These are phyloP conservation scores for Citrus cavaleriei DNA, from an alignment of 345 rosid genomes.

Conservation along the genomic window DNA sequence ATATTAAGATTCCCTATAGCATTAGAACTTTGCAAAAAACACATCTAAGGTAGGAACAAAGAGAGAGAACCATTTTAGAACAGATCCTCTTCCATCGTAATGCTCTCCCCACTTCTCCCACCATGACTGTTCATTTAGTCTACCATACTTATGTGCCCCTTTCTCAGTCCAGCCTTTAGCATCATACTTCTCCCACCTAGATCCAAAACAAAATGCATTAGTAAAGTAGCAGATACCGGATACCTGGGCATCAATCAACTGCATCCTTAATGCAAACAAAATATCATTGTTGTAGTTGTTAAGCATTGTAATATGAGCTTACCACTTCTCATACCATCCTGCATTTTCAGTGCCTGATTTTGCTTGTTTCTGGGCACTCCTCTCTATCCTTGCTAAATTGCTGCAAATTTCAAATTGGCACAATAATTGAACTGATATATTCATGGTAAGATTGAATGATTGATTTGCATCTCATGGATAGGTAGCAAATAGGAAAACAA, in stretches of 20 bases:
- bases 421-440: background rate
- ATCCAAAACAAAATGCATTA: conserved; percentile 12
- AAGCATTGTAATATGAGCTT: conserved; percentile 24
- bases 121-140: conserved; percentile 97
- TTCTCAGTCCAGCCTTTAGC: conserved; percentile 99
- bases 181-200: conserved; percentile 99
- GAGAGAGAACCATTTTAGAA: conserved; percentile 78
- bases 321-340: conserved; percentile 99
- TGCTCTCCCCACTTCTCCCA: conserved; percentile 99
- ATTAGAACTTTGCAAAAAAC: background rate
- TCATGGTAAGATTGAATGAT: background rate
- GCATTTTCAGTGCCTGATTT: conserved; percentile 92
- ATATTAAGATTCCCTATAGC: background rate
- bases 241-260: background rate
- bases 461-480: background rate
- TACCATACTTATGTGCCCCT: conserved; percentile 96
- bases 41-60: background rate
- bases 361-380: conserved; percentile 99
- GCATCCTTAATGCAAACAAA: background rate
- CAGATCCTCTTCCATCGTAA: conserved; percentile 97
- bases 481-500: background rate
- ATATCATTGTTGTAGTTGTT: background rate
- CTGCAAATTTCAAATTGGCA: conserved; percentile 39
- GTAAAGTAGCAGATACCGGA: background rate
- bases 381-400: conserved; percentile 93